Percentiles rank a stretch among this genome's conserved stretches.
Conservation (phyloP, 1,284 basidiomycete genomes). For the Cronartium ribicola region DNA sequence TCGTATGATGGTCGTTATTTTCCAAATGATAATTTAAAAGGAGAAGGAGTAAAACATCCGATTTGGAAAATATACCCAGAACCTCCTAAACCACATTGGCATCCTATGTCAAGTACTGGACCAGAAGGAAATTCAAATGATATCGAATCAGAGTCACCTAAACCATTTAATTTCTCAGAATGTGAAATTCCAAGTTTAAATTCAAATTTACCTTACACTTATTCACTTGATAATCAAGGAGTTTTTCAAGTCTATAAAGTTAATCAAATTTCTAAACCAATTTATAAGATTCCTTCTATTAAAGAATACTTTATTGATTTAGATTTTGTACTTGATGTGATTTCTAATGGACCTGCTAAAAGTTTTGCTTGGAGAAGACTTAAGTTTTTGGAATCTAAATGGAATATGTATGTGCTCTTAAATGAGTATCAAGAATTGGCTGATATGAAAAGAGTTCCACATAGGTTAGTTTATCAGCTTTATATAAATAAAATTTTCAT, state of each 20-base stretch:
- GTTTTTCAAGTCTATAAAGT: conserved; percentile 74
- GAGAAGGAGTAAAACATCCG: conserved; percentile 51
- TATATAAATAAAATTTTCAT: background rate
- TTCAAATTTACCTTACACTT: conserved; percentile 57
- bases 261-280: conserved; percentile 55
- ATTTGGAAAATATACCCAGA: conserved; percentile 83
- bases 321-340: conserved; percentile 62
- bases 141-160: conserved; percentile 35
- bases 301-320: conserved; percentile 94
- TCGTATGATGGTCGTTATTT: conserved; percentile 74
- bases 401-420: conserved; percentile 84
- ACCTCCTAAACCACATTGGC: conserved; percentile 87
- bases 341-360: conserved; percentile 74
- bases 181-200: conserved; percentile 67
- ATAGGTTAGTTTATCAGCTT: conserved; percentile 46
- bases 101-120: conserved; percentile 59
- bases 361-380: conserved; percentile 89
- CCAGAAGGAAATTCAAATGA: conserved; percentile 55
- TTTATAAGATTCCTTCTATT: conserved; percentile 77
- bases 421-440: conserved; percentile 93
- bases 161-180: conserved; percentile 62
- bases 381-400: conserved; percentile 92
- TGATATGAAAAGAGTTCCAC: conserved; percentile 77
- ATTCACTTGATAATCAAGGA: conserved; percentile 73
- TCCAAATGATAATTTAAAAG: conserved; percentile 56